Evolutionary conservation across 2,329 filamentous ascomycete genomes (phyloP), one percentile per base, ranked within the genome.

Genomic region (Calonectria fujianensis): DNA sequence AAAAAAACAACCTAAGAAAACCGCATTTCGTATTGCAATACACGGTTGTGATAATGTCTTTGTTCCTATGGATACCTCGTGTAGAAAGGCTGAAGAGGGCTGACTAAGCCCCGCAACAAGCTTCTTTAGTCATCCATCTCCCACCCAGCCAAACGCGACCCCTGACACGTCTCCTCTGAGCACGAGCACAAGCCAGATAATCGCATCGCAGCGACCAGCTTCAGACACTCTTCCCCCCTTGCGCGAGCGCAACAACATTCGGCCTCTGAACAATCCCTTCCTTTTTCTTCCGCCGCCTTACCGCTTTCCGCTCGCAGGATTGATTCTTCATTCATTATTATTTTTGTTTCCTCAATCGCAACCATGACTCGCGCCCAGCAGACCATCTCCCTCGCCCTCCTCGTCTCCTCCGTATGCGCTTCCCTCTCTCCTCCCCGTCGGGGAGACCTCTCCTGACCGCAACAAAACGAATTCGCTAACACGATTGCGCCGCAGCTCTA

Each of bases 331-430:
- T 39, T n/a, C 41, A 57, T 64, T 16, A 31, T 57, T 41, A 8
- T 48, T 67, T 31, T 31, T 32, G 65, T n/a, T 20, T 32, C 16
- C 29, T 27, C 31, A 61, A 68, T 63, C 77, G 78, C 80, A 87
- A 93, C 79, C 78, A 98, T 98, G 97, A 98, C 97, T 80, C 95
- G 96, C 87, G 97, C 97, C 29, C 93, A 95, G 85, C 96, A 98
- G 87, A 96, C 95, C 78, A 93, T 98, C 84, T 98, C 96, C 76
- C 90, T 98, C 82, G 93, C 93, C 82, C 92, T 98, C 82, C 91
- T 98, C 80, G 91, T 97, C 86, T 95, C 95, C 82, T 98, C 96
- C 48, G 96, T 98, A 93, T 81, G 92, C 69, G 48, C 39, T 61
- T 13, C 32, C 59, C 20, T 1, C 13, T 20, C 20, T 24, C 32